Percentiles rank a stretch among this genome's conserved stretches.
phyloP scores from a whole-genome alignment of 208 protist genomes.

The Phytomonas sp. region DNA sequence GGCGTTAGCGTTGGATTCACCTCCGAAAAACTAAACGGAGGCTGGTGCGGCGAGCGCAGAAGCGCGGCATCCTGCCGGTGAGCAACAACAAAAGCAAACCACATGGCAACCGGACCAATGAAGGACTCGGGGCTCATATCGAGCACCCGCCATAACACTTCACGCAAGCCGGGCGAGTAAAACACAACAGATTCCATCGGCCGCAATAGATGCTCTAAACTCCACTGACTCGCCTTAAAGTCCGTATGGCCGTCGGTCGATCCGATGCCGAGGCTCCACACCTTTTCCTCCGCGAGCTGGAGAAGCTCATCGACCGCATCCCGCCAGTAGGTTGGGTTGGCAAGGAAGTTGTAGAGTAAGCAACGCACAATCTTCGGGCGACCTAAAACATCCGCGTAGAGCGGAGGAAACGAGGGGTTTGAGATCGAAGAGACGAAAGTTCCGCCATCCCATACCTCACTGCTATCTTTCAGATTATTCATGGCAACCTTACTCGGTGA shows the following conservation, averaged over 20 bases:
- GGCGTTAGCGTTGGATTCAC: conserved; percentile 24
- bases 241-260: neutral
- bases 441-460: neutral
- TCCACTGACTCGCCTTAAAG: neutral
- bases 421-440: neutral
- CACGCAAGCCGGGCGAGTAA: neutral
- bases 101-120: conserved; percentile 5
- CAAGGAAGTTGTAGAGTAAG: conserved; percentile 24
- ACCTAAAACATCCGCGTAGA: conserved; percentile 27
- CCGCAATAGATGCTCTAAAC: neutral
- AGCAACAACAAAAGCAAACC: conserved; percentile 22
- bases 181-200: neutral
- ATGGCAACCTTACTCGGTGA: neutral
- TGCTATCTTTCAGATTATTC: neutral
- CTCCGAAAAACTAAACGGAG: conserved; percentile 67
- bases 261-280: neutral
- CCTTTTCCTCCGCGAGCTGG: conserved; percentile 9
- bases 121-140: neutral
- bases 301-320: conserved; percentile 33
- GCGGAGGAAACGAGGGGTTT: conserved; percentile 10
- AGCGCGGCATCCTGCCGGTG: conserved; percentile 13
- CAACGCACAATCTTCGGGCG: conserved; percentile 31
- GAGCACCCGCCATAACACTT: neutral
- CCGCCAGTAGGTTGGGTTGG: conserved; percentile 18
- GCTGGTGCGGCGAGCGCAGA: conserved; percentile 39